Evolutionary conservation across 768 basidiomycete genomes (phyloP).

Genomic region (Podaxis sp.): DNA sequence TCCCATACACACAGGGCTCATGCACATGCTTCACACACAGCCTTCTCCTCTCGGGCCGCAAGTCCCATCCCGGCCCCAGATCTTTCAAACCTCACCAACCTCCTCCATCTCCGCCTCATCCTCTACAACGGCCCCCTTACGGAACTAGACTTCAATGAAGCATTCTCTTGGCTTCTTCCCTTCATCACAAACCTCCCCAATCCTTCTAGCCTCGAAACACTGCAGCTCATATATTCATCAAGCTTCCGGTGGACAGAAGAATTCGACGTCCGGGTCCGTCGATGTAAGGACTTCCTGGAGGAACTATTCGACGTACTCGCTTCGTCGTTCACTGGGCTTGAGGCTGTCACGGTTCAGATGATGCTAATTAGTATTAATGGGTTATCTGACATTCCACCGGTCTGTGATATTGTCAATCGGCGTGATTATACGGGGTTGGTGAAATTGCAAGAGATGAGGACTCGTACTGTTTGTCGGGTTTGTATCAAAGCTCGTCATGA

Average conservation of each 20-base stretch:
- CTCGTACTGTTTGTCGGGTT: not conserved
- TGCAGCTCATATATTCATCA: not conserved
- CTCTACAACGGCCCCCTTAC: not conserved
- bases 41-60: not conserved
- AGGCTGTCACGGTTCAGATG: not conserved
- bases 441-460: not conserved
- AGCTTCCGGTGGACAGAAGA: not conserved
- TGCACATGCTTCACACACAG: not conserved
- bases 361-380: not conserved
- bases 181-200: not conserved
- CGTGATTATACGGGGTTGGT: not conserved
- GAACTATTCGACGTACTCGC: not conserved
- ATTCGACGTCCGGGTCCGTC: not conserved
- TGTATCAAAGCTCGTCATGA: not conserved
- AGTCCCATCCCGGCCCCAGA: not conserved
- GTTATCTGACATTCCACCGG: not conserved
- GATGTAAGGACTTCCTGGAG: not conserved
- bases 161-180: not conserved
- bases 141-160: not conserved
- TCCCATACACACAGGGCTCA: not conserved
- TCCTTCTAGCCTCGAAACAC: not conserved
- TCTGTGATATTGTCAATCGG: not conserved
- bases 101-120: not conserved
- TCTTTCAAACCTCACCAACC: not conserved
- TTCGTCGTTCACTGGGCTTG: not conserved